Evolutionary conservation across 106 monocot genomes (phyloP).

Genomic region (Dendrobium huoshanense): DNA sequence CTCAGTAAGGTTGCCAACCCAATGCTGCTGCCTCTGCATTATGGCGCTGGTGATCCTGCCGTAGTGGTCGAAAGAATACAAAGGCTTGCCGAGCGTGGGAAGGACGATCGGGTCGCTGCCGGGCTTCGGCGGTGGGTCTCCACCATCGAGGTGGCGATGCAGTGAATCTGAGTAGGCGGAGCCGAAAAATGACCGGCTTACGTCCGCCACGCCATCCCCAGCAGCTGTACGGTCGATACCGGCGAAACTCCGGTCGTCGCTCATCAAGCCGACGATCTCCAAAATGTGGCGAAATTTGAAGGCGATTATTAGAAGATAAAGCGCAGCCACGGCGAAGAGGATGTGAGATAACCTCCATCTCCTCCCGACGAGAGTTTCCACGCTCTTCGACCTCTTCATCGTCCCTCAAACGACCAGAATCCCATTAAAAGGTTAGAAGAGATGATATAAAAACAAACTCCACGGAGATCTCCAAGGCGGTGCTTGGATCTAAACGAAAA

Average conservation of each 20-base stretch:
- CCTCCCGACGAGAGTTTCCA: constrained; percentile 25
- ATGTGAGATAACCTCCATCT: constrained; percentile 23
- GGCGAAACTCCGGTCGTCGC: constrained; percentile 20
- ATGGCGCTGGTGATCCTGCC: constrained; percentile 52
- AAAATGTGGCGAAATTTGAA: constrained; percentile 44
- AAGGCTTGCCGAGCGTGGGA: not conserved
- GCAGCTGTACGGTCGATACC: constrained; percentile 12
- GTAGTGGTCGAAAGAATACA: constrained; percentile 10
- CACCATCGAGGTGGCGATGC: constrained; percentile 17
- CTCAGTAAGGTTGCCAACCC: constrained; percentile 44
- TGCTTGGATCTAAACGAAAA: not conserved
- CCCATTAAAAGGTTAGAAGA: not conserved
- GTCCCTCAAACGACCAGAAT: not conserved
- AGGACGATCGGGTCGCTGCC: constrained; percentile 2
- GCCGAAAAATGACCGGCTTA: constrained; percentile 3
- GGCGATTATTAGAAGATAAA: constrained; percentile 60
- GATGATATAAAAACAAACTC: not conserved
- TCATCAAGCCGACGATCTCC: constrained; percentile 20
- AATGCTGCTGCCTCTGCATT: constrained; percentile 15
- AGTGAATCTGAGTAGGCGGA: constrained; percentile 14
- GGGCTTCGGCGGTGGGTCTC: constrained; percentile 8
- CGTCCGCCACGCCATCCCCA: constrained; percentile 4
- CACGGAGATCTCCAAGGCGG: not conserved
- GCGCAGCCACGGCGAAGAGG: constrained; percentile 26
- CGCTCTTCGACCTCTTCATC: constrained; percentile 48